Evolutionary conservation across 1,284 basidiomycete genomes (phyloP), one percentile per base, ranked within the genome.

Genomic region (Athelia sp.): DNA sequence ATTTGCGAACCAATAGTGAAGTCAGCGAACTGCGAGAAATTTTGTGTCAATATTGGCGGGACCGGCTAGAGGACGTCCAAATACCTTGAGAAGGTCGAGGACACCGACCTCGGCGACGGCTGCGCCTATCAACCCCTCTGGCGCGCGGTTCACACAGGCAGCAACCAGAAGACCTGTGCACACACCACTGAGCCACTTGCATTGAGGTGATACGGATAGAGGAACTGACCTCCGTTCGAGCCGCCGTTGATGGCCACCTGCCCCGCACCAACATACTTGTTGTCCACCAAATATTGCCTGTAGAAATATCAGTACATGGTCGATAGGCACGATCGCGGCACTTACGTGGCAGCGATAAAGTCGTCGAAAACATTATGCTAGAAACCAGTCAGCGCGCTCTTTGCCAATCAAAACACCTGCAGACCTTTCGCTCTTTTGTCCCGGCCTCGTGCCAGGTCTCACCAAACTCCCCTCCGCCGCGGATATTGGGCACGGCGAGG

Each of bases 401-500:
- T n/a, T 21, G n/a, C n/a, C 15, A 40, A n/a, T 40, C 19, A n/a
- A 40, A 40, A n/a, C 19, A 8, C 15, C 6, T 40, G 24, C 63
- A 56, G 50, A 84, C 84, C 75, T 90, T 90, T 51, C 75, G 74
- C 52, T 89, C 87, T 52, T 71, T 73, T 22, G 73, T 83, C 2
- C 86, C 89, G n/a, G 76, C 86, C 34, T 76, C 59, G 61, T 91
- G 87, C 88, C 88, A 91, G 15, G 82, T 79, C 61, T 91, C 86
- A 13, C 91, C 91, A 55, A 90, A 92, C 63, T 94, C 91, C 2
- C 79, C 78, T 8, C 91, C 91, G n/a, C 91, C 91, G 47, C 91
- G 71, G 56, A 90, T 87, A 55, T 83, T 88, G 2, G 85, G 81
- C 17, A 87, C 75, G 2, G 86, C 91, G n/a, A 86, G 71, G 14